A percentile compares a stretch with the other conserved stretches of the same genome.
These are phyloP conservation scores for Phyllosticta citrichinensis DNA, from an alignment of 2,329 filamentous ascomycete species.

Conservation along the genomic window DNA sequence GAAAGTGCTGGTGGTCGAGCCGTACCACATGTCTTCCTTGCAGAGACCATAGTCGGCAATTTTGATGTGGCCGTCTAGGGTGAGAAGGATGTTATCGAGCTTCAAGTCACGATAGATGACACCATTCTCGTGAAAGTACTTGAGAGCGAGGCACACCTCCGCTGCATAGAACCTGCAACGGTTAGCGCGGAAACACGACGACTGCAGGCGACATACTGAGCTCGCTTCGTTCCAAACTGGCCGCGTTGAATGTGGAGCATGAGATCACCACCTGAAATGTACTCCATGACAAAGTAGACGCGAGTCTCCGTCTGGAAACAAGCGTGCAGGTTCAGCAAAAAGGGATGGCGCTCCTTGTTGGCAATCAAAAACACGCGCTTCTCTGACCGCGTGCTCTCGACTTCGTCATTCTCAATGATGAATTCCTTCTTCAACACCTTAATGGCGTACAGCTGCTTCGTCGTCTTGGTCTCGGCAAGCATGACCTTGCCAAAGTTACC, in stretches of 20 bases:
- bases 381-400: slow-evolving; percentile 94
- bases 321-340: slow-evolving; percentile 87
- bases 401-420: slow-evolving; percentile 98
- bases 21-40: slow-evolving; percentile 99
- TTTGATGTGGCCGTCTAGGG: slow-evolving; percentile 94
- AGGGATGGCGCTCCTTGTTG: slow-evolving; percentile 93
- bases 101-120: slow-evolving; percentile 88
- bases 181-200: slow-evolving; percentile 14
- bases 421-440: slow-evolving; percentile 99
- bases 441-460: slow-evolving; percentile 89
- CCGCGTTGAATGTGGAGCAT: slow-evolving; percentile 98
- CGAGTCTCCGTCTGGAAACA: slow-evolving; percentile 98
- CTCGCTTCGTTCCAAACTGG: slow-evolving; percentile 89
- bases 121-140: slow-evolving; percentile 99
- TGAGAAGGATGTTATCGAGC: slow-evolving; percentile 82
- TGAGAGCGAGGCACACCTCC: slow-evolving; percentile 91
- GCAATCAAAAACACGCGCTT: slow-evolving; percentile 96
- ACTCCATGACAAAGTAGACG: slow-evolving; percentile 99
- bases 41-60: slow-evolving; percentile 97
- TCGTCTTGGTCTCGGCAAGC: slow-evolving; percentile 92
- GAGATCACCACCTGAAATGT: slow-evolving; percentile 93
- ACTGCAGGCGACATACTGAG: slow-evolving; percentile 57
- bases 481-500: slow-evolving; percentile 99
- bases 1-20: slow-evolving; percentile 92
- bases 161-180: slow-evolving; percentile 76